phyloP scores from a whole-genome alignment of 108 stramenopile species.

The Nitzschia sp. region DNA sequence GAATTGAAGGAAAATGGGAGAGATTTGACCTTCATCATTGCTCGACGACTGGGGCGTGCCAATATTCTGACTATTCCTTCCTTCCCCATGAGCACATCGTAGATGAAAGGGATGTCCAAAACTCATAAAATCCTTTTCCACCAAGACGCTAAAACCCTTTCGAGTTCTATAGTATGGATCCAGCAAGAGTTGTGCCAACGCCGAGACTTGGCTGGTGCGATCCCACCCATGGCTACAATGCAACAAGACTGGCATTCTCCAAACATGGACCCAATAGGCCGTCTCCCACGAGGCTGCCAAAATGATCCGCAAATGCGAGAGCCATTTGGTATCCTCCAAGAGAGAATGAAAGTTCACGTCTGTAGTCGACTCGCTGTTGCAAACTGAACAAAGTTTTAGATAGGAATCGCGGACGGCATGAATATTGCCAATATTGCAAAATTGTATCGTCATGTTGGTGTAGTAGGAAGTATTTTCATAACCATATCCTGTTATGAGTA shows the following conservation, averaged over 20 bases:
- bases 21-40: constrained; percentile 82
- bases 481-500: constrained; percentile 80
- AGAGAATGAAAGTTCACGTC: constrained; percentile 78
- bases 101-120: constrained; percentile 98
- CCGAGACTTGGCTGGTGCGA: constrained; percentile 93
- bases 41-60: constrained; percentile 8
- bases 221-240: constrained; percentile 99
- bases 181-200: constrained; percentile 91
- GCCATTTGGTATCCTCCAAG: constrained; percentile 94
- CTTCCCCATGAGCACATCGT: constrained; percentile 92
- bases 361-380: constrained; percentile 38
- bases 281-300: constrained; percentile 86
- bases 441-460: constrained; percentile 70
- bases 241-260: constrained; percentile 89
- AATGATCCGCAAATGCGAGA: constrained; percentile 83
- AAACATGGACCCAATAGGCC: constrained; percentile 85
- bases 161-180: constrained; percentile 96
- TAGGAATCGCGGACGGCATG: constrained; percentile 88
- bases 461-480: constrained; percentile 92
- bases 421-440: constrained; percentile 89
- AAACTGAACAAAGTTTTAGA: constrained; percentile 69
- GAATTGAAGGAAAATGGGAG: constrained; percentile 98
- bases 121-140: constrained; percentile 97
- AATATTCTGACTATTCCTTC: constrained; percentile 62
- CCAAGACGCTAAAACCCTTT: constrained; percentile 89